A percentile compares a stretch with the other conserved stretches of the same genome.
phyloP scores from a whole-genome alignment of 192 early-diverging fungal genomes.

The Backusella sp. region DNA sequence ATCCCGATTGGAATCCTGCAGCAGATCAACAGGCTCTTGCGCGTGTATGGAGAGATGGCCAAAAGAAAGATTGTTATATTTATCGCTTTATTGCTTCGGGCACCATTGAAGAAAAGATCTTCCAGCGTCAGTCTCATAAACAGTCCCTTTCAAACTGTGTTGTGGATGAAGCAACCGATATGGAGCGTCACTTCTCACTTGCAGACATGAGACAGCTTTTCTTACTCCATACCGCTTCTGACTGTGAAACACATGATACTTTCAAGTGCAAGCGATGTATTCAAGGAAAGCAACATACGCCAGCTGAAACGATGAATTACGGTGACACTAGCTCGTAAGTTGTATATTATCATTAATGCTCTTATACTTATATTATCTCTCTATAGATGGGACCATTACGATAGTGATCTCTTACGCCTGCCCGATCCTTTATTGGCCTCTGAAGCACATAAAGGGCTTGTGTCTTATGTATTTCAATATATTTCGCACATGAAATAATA shows the following conservation, averaged over 20 bases:
- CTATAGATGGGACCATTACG: slow-evolving; percentile 74
- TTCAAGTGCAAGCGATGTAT: slow-evolving; percentile 94
- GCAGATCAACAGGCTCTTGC: slow-evolving; percentile 93
- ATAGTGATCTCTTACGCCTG: slow-evolving; percentile 52
- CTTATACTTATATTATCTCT: background rate
- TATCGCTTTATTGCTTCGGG: slow-evolving; percentile 98
- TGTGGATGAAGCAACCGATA: slow-evolving; percentile 91
- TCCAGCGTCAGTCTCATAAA: slow-evolving; percentile 89
- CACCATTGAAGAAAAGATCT: slow-evolving; percentile 99
- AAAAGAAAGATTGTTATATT: slow-evolving; percentile 84
- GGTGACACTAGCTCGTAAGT: slow-evolving; percentile 71
- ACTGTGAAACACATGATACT: slow-evolving; percentile 94
- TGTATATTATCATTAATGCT: background rate
- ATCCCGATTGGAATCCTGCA: slow-evolving; percentile 96
- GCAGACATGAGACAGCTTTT: slow-evolving; percentile 91
- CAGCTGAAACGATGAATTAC: slow-evolving; percentile 64
- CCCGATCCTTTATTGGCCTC: slow-evolving; percentile 61
- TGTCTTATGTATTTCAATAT: slow-evolving; percentile 83
- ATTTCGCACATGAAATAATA: slow-evolving; percentile 54
- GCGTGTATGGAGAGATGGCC: slow-evolving; percentile 87
- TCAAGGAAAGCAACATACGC: slow-evolving; percentile 73
- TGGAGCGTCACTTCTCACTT: slow-evolving; percentile 92
- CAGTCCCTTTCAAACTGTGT: slow-evolving; percentile 89
- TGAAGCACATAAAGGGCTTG: slow-evolving; percentile 55
- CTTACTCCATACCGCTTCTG: slow-evolving; percentile 64